These are phyloP conservation scores for Candida corydali DNA, from an alignment of 805 yeast genomes.

Conservation along the genomic window DNA sequence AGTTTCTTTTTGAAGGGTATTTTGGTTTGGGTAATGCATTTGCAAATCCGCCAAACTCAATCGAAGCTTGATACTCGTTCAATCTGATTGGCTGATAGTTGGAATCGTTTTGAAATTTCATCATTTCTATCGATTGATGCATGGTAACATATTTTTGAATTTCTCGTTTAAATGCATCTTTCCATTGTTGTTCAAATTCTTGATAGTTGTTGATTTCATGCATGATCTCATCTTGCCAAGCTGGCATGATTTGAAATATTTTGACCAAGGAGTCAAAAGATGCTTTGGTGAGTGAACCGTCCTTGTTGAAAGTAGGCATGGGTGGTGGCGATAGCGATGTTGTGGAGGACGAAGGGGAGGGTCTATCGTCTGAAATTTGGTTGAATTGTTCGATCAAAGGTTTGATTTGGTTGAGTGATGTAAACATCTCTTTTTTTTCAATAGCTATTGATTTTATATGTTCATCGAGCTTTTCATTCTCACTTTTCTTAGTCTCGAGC, in stretches of 20 bases:
- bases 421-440: constrained; percentile 21
- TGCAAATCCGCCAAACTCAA: constrained; percentile 35
- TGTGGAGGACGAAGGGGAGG: constrained; percentile 1
- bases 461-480: constrained; percentile 25
- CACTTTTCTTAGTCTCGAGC: constrained; percentile 16
- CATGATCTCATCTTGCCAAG: constrained; percentile 30
- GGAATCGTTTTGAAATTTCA: constrained; percentile 19
- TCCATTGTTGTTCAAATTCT: constrained; percentile 30
- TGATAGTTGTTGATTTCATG: constrained; percentile 22
- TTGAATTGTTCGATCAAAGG: constrained; percentile 23
- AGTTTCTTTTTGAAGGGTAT: constrained; percentile 8
- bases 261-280: constrained; percentile 23
- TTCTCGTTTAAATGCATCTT: constrained; percentile 22
- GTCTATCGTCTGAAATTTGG: constrained; percentile 5
- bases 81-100: constrained; percentile 27
- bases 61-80: constrained; percentile 34
- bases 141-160: constrained; percentile 25
- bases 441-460: constrained; percentile 15
- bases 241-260: constrained; percentile 25
- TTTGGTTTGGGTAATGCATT: constrained; percentile 19
- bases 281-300: constrained; percentile 22
- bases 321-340: constrained; percentile 2
- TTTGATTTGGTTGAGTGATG: constrained; percentile 16
- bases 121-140: constrained; percentile 25
- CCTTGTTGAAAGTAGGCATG: constrained; percentile 22